phyloP scores from a whole-genome alignment of 345 rosid genomes.

The Lepidium didymum region DNA sequence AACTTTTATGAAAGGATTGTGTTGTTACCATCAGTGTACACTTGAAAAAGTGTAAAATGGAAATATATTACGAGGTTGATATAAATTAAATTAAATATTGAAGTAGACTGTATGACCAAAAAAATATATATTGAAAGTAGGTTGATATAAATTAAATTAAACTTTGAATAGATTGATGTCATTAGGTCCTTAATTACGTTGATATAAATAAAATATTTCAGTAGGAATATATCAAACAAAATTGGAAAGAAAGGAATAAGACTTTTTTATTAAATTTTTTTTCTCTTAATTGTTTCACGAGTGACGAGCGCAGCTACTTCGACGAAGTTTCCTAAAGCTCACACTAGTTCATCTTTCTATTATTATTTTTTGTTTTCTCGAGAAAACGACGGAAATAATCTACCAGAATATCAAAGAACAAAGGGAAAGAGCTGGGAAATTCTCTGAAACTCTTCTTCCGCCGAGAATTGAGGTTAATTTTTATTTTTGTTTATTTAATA shows the following conservation, averaged over 20 bases:
- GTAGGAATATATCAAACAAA: neutral
- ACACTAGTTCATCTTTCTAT: neutral
- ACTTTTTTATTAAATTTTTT: neutral
- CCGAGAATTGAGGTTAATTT: slow-evolving; percentile 1
- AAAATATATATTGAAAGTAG: too few relatives aligned
- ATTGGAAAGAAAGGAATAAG: neutral
- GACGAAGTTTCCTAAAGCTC: slow-evolving; percentile 12
- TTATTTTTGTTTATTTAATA: neutral
- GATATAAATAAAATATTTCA: neutral
- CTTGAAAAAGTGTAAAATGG: too few relatives aligned
- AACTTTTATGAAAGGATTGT: too few relatives aligned
- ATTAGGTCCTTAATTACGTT: too few relatives aligned
- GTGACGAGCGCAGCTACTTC: slow-evolving; percentile 8
- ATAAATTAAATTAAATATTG: too few relatives aligned
- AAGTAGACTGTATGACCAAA: too few relatives aligned
- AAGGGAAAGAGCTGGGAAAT: slow-evolving; percentile 13
- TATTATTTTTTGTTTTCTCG: neutral
- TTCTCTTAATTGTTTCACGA: neutral
- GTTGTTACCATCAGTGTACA: too few relatives aligned
- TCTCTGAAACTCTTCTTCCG: neutral
- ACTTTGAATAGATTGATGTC: too few relatives aligned
- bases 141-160: too few relatives aligned
- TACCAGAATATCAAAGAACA: neutral
- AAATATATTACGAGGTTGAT: too few relatives aligned
- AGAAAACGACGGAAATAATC: slow-evolving; percentile 19